These are phyloP conservation scores for Ilyonectria mors-panacis DNA, from an alignment of 2,329 filamentous ascomycete genomes.

Conservation along the genomic window DNA sequence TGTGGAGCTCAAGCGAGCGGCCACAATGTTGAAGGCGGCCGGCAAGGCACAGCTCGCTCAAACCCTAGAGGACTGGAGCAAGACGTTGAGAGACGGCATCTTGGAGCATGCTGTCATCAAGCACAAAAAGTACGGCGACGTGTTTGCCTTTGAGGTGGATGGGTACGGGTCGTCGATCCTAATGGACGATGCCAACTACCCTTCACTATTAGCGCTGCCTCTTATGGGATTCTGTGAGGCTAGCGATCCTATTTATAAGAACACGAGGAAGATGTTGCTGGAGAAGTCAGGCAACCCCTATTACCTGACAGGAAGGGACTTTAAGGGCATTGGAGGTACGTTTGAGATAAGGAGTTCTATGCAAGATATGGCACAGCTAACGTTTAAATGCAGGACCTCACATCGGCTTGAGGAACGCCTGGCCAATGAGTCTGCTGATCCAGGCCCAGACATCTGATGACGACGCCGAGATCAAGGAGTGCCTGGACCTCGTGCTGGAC, in stretches of 20 bases:
- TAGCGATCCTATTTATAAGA: conserved; percentile 82
- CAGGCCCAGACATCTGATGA: conserved; percentile 91
- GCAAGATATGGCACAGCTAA: conserved; percentile 21
- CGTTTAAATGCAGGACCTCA: conserved; percentile 64
- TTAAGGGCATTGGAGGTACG: conserved; percentile 90
- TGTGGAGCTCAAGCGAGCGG: conserved; percentile 84
- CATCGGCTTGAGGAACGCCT: conserved; percentile 90
- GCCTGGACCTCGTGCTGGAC: conserved; percentile 80
- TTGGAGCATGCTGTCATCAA: conserved; percentile 87
- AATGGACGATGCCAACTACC: conserved; percentile 93
- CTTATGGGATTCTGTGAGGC: conserved; percentile 80
- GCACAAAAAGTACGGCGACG: conserved; percentile 81
- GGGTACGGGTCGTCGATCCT: conserved; percentile 86
- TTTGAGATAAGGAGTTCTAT: too few species aligned
- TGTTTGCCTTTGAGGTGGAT: conserved; percentile 91
- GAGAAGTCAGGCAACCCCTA: conserved; percentile 87
- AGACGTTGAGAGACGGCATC: conserved; percentile 80
- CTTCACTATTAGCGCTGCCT: conserved; percentile 83
- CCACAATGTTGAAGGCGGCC: conserved; percentile 75
- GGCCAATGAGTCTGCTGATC: conserved; percentile 95
- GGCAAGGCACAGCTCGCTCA: conserved; percentile 69
- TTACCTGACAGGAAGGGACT: conserved; percentile 81
- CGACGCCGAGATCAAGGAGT: conserved; percentile 84
- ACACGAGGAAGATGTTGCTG: conserved; percentile 86
- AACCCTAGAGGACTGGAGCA: conserved; percentile 70